Base-by-base conservation (phyloP, 2,329 filamentous ascomycete genomes). In the Fusarium tupiense region DNA sequence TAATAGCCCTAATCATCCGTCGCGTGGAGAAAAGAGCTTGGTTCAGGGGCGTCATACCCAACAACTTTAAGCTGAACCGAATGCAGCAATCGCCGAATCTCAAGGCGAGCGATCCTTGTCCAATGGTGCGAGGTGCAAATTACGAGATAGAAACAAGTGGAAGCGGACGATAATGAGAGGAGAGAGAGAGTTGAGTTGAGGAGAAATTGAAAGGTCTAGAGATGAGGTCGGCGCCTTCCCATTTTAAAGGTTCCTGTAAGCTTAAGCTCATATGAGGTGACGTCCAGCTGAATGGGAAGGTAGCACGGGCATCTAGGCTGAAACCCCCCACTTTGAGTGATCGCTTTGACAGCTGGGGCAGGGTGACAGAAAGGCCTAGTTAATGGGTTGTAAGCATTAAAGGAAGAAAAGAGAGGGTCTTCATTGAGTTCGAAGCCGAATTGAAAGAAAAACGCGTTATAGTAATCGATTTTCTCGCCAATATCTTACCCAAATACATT, bases 51-150 rank as follows among this genome's bases (percentile, higher is more conserved):
- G 69, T 63, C 60, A 65, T 75, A 73, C 72, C 67, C 58, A 75
- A 72, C 67, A 60, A 26, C 31, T 65, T 69, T 19, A 6, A 60
- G 57, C 24, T 52, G 57, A 65, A 57, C 76, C 73, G 33, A 67
- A 78, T 63, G 24, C 41, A 78, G 76, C 68, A 78, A 78, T 78
- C 76, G 74, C 76, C 76, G 76, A 71, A 49, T 63, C 49, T 64
- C 47, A 67, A 35, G 64, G 53, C 50, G 56, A 69, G 50, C 53
- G 59, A 69, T 72, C 72, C 66, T 66, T 64, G 61, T 49, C 64
- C 64, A 68, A 76, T 69, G 64, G 61, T 46, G 41, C 26, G 22
- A 58, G 50, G 24, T 49, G 24, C 31, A 24, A 49, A 53, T 54
- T 44, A 58, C 19, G 50, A 47, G 17, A 44, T 6, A 12, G 26